Evolutionary conservation across 768 basidiomycete genomes (phyloP).

Genomic region (Leccinum sublutescens): DNA sequence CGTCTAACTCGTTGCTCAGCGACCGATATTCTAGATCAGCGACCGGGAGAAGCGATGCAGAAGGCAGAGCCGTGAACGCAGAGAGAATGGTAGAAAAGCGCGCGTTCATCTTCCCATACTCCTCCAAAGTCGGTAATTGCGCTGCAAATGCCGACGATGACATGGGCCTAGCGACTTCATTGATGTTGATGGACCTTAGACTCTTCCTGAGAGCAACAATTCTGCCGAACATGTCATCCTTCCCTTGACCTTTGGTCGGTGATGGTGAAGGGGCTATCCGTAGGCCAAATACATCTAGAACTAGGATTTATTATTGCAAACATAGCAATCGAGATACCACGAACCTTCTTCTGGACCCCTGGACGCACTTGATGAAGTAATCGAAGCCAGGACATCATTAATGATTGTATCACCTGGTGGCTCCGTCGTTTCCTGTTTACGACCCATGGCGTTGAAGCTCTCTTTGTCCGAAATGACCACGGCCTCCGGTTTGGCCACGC

Average conservation of each 20-base stretch:
- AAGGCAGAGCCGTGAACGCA: constrained; percentile 49
- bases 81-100: constrained; percentile 45
- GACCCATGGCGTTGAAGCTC: not conserved
- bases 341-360: constrained; percentile 25
- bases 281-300: constrained; percentile 58
- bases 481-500: constrained; percentile 2
- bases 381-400: not conserved
- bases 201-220: constrained; percentile 57
- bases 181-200: constrained; percentile 60
- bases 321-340: constrained; percentile 3
- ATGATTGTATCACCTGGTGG: not conserved
- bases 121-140: constrained; percentile 50
- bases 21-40: constrained; percentile 62
- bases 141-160: constrained; percentile 33
- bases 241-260: constrained; percentile 37
- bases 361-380: constrained; percentile 1
- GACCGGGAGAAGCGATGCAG: constrained; percentile 37
- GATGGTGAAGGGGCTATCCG: constrained; percentile 36
- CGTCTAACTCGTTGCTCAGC: constrained; percentile 57
- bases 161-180: constrained; percentile 47
- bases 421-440: constrained; percentile 3
- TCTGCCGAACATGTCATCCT: constrained; percentile 45
- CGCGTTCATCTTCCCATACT: constrained; percentile 45
- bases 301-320: constrained; percentile 5
- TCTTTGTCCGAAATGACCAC: not conserved